A percentile compares a stretch with the other conserved stretches of the same genome.
These are phyloP conservation scores for Dothideomycetidae sp. DNA, from an alignment of 2,329 filamentous ascomycete species.

Conservation along the genomic window DNA sequence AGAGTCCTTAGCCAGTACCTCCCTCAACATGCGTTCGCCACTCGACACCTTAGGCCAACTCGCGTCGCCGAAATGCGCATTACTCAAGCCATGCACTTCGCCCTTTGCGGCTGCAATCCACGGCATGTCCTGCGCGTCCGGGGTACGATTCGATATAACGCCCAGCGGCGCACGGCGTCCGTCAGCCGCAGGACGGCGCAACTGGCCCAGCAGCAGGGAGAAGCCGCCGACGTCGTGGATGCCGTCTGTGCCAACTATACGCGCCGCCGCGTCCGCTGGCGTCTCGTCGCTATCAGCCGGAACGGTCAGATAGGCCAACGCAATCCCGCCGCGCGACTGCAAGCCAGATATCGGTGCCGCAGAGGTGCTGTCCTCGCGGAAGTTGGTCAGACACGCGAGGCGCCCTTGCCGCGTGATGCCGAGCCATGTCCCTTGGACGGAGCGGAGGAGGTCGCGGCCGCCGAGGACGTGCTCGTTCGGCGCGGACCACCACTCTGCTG, in stretches of 20 bases:
- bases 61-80: constrained; percentile 43
- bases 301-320: constrained; percentile 43
- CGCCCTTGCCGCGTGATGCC: constrained; percentile 47
- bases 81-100: constrained; percentile 46
- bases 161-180: constrained; percentile 30
- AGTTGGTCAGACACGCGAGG: constrained; percentile 50
- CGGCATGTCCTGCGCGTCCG: constrained; percentile 34
- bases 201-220: constrained; percentile 44
- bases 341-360: constrained; percentile 24
- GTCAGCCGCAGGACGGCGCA: constrained; percentile 26
- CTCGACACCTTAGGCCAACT: constrained; percentile 48
- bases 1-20: constrained; percentile 35
- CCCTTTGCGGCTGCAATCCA: constrained; percentile 36
- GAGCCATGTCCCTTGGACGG: constrained; percentile 49
- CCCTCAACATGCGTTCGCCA: constrained; percentile 39
- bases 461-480: constrained; percentile 43
- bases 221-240: constrained; percentile 48
- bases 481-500: constrained; percentile 44
- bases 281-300: constrained; percentile 25
- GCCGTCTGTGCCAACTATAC: constrained; percentile 40
- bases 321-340: constrained; percentile 44
- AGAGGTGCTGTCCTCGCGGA: constrained; percentile 37
- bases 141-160: constrained; percentile 49
- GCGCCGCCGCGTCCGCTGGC: constrained; percentile 38
- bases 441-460: constrained; percentile 46